Conservation (phyloP, 1,139 yeast genomes). For the Saccharomyces hybrid region DNA sequence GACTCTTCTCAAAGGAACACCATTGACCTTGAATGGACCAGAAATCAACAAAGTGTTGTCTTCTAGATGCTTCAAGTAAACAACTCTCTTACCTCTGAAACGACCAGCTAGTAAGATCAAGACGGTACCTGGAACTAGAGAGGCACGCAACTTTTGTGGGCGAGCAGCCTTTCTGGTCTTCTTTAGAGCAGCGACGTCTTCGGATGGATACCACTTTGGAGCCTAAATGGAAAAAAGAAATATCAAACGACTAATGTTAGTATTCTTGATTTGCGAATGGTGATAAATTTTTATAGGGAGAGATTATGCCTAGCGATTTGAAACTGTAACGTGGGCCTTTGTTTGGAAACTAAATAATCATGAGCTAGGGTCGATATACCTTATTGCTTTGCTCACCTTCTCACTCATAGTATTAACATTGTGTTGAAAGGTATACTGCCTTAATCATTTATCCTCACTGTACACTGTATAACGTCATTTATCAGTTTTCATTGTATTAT, state of each 20-base stretch:
- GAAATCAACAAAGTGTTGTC: slow-evolving; percentile 97
- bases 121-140: slow-evolving; percentile 98
- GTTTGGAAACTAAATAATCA: neutral
- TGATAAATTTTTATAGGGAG: slow-evolving; percentile 5
- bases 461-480: neutral
- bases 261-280: slow-evolving; percentile 6
- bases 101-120: slow-evolving; percentile 98
- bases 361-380: neutral
- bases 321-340: neutral
- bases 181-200: slow-evolving; percentile 84
- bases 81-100: slow-evolving; percentile 99
- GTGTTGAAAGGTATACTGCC: neutral
- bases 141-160: slow-evolving; percentile 94
- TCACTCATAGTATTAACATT: too few relatives aligned
- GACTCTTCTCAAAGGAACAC: slow-evolving; percentile 99
- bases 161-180: slow-evolving; percentile 84
- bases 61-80: slow-evolving; percentile 94
- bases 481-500: neutral
- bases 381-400: neutral
- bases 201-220: slow-evolving; percentile 95
- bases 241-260: slow-evolving; percentile 13
- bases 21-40: slow-evolving; percentile 99
- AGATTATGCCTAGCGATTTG: neutral
- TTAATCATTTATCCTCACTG: neutral
- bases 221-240: slow-evolving; percentile 36